Conservation (phyloP, 179 eudicot species). For the Pouteria campechiana region DNA sequence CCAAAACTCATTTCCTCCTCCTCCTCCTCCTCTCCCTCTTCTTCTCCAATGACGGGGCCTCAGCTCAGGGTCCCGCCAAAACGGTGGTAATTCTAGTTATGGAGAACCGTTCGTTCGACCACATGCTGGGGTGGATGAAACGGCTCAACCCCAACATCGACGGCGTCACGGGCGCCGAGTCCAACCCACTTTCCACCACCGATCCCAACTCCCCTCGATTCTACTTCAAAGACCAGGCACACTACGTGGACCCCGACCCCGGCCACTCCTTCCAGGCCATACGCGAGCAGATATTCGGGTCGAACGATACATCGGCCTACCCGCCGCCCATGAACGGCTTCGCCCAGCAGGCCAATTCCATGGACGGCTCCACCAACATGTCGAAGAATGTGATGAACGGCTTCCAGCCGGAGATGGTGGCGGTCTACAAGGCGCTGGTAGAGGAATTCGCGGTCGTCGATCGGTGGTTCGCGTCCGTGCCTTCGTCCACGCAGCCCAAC, state of each 20-base stretch:
- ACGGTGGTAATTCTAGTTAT: constrained; percentile 62
- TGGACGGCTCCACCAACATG: constrained; percentile 46
- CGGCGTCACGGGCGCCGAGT: constrained; percentile 57
- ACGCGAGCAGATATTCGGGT: constrained; percentile 71
- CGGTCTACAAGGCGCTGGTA: constrained; percentile 52
- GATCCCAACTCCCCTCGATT: constrained; percentile 38
- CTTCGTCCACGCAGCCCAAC: constrained; percentile 79
- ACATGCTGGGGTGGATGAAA: constrained; percentile 90
- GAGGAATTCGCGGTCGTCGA: constrained; percentile 77
- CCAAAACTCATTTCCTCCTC: background rate
- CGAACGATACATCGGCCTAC: constrained; percentile 29
- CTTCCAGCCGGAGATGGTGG: constrained; percentile 52
- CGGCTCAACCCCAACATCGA: constrained; percentile 52
- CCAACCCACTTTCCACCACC: constrained; percentile 33
- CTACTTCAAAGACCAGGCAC: constrained; percentile 35
- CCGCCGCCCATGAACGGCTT: constrained; percentile 71
- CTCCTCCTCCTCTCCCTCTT: background rate
- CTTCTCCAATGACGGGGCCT: too few relatives aligned
- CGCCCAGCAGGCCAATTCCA: constrained; percentile 52
- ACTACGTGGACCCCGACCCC: constrained; percentile 81
- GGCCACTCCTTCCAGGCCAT: constrained; percentile 89
- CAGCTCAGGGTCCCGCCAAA: constrained; percentile 53
- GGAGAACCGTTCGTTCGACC: constrained; percentile 91
- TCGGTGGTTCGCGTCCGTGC: constrained; percentile 87
- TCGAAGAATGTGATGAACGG: constrained; percentile 75